Conservation (phyloP, 2,329 filamentous ascomycete species). For the Chaetomium sp. region DNA sequence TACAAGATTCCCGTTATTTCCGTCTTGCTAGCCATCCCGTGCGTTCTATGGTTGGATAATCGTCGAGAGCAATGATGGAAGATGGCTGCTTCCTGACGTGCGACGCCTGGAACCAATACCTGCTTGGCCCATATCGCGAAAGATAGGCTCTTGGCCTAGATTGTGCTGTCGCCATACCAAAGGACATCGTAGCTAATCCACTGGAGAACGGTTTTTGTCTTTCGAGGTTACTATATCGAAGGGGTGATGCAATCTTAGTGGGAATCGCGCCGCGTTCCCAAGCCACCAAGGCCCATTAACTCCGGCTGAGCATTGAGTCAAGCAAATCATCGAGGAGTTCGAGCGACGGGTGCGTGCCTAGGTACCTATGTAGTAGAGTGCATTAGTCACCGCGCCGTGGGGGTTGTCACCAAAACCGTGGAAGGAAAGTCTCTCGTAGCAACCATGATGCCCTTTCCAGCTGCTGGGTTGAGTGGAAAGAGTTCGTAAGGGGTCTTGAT, state of each 20-base stretch:
- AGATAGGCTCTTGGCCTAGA: neutral
- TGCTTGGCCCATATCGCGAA: neutral
- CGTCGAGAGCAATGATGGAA: slow-evolving; percentile 1
- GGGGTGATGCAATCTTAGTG: slow-evolving; percentile 11
- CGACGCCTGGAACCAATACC: slow-evolving; percentile 10
- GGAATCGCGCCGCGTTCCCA: neutral
- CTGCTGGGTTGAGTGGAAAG: too few relatives aligned
- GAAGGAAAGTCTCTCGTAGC: too few relatives aligned
- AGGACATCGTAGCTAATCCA: slow-evolving; percentile 23
- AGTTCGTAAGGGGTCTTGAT: too few relatives aligned
- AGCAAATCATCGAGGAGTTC: neutral
- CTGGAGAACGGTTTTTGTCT: neutral
- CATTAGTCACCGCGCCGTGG: too few relatives aligned
- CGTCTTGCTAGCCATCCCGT: neutral
- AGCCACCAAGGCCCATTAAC: slow-evolving; percentile 7
- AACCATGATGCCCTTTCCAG: too few relatives aligned
- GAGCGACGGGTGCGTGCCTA: neutral
- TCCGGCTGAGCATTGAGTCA: neutral
- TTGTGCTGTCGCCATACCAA: neutral
- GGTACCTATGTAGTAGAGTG: too few relatives aligned
- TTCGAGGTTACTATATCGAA: too few relatives aligned
- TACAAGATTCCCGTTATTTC: neutral
- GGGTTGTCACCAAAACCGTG: too few relatives aligned
- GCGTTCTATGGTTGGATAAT: neutral
- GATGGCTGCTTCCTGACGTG: slow-evolving; percentile 27